A percentile compares a stretch with the other conserved stretches of the same genome.
Evolutionary conservation across 2,329 filamentous ascomycete species (phyloP).

Genomic region (Acrodontium crateriforme): DNA sequence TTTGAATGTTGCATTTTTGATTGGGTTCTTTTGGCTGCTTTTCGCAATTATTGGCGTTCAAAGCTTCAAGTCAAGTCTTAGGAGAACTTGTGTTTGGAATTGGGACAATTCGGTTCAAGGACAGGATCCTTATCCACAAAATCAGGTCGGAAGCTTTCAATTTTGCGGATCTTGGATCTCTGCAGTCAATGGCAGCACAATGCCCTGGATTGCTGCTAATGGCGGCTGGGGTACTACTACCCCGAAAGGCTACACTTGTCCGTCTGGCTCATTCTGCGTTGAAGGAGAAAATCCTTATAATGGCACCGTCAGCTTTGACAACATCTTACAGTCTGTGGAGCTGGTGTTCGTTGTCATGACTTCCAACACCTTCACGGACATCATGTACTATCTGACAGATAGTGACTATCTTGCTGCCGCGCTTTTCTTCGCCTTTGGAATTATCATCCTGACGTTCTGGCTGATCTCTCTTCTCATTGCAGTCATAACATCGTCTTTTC

Average conservation of each 20-base stretch:
- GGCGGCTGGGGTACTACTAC: slow-evolving; percentile 37
- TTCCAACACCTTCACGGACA: slow-evolving; percentile 87
- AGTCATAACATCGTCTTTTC: slow-evolving; percentile 96
- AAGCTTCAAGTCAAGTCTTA: slow-evolving; percentile 54
- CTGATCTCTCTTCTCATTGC: slow-evolving; percentile 88
- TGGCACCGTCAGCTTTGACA: slow-evolving; percentile 84
- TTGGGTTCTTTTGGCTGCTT: slow-evolving; percentile 93
- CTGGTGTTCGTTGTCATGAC: slow-evolving; percentile 98
- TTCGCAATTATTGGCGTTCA: slow-evolving; percentile 96
- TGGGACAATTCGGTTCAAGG: slow-evolving; percentile 31
- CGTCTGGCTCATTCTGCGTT: slow-evolving; percentile 67
- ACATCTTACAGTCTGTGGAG: slow-evolving; percentile 82
- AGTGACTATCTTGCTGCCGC: slow-evolving; percentile 82
- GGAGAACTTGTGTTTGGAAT: slow-evolving; percentile 38
- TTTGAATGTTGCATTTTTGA: slow-evolving; percentile 83
- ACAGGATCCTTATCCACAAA: slow-evolving; percentile 36
- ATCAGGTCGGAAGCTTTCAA: slow-evolving; percentile 41
- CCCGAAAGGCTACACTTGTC: slow-evolving; percentile 80
- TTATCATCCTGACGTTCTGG: slow-evolving; percentile 92
- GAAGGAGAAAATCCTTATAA: slow-evolving; percentile 68
- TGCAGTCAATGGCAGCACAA: slow-evolving; percentile 39
- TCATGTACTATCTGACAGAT: slow-evolving; percentile 86
- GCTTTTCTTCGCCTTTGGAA: slow-evolving; percentile 56
- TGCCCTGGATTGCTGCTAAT: slow-evolving; percentile 55
- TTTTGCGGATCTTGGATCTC: slow-evolving; percentile 82